phyloP scores from a whole-genome alignment of 139 green algal genomes.

The Picochlorum sp. region DNA sequence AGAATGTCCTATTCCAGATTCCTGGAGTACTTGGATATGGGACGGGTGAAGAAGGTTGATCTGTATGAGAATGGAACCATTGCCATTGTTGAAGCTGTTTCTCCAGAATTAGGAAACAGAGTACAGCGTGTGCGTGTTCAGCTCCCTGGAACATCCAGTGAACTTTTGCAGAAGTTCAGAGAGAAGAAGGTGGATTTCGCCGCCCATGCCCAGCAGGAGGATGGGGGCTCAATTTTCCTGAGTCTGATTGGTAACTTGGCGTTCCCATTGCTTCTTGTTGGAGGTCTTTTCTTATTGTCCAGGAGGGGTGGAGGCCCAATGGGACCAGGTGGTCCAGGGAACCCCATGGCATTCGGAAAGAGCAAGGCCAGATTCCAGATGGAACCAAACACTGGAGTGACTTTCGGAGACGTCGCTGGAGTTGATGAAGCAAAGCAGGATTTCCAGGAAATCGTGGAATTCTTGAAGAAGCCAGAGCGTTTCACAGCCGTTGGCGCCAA shows the following conservation, averaged over 20 bases:
- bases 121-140: slow-evolving; percentile 98
- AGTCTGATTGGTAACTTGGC: slow-evolving; percentile 96
- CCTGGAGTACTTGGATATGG: slow-evolving; percentile 99
- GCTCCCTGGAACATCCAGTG: slow-evolving; percentile 81
- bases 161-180: slow-evolving; percentile 95
- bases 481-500: slow-evolving; percentile 96
- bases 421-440: slow-evolving; percentile 99
- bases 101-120: slow-evolving; percentile 97
- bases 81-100: slow-evolving; percentile 97
- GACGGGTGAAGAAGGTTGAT: slow-evolving; percentile 98
- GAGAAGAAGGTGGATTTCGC: slow-evolving; percentile 99
- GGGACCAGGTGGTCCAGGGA: slow-evolving; percentile 74
- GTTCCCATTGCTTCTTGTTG: slow-evolving; percentile 97
- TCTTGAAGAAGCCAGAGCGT: slow-evolving; percentile 97
- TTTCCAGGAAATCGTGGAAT: slow-evolving; percentile 99
- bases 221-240: slow-evolving; percentile 85
- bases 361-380: slow-evolving; percentile 97
- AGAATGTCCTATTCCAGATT: slow-evolving; percentile 99
- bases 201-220: slow-evolving; percentile 89
- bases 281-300: slow-evolving; percentile 97
- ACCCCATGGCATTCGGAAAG: slow-evolving; percentile 97
- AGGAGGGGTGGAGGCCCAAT: slow-evolving; percentile 58
- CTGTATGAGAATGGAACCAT: slow-evolving; percentile 99
- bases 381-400: slow-evolving; percentile 99
- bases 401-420: slow-evolving; percentile 94